Percentiles rank a stretch among this genome's conserved stretches.
These are phyloP conservation scores for Amanita molliuscula DNA, from an alignment of 768 basidiomycete species.

Conservation along the genomic window DNA sequence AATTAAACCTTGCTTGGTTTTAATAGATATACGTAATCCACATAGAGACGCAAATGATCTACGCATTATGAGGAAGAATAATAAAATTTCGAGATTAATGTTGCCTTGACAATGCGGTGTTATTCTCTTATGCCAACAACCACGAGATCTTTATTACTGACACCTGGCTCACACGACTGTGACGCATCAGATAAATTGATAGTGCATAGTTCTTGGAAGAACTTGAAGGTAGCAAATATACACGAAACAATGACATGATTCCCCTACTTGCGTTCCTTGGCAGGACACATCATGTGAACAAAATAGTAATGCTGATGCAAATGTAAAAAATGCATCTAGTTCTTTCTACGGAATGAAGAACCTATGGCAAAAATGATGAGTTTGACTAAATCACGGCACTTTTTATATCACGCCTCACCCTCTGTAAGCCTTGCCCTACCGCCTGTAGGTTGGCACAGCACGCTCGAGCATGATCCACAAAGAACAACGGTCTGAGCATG, in stretches of 20 bases:
- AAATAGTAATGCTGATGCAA: slow-evolving; percentile 6
- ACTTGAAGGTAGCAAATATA: neutral
- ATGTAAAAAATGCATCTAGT: slow-evolving; percentile 31
- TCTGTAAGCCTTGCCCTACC: slow-evolving; percentile 97
- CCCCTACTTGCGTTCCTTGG: neutral
- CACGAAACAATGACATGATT: slow-evolving; percentile 1
- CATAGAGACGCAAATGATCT: neutral
- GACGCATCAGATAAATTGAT: neutral
- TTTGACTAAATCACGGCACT: slow-evolving; percentile 5
- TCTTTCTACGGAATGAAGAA: slow-evolving; percentile 97
- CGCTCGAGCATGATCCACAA: slow-evolving; percentile 86
- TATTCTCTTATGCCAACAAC: neutral
- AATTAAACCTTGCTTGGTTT: slow-evolving; percentile 1
- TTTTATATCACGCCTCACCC: slow-evolving; percentile 44
- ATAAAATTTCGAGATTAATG: neutral
- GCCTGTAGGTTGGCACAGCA: slow-evolving; percentile 97
- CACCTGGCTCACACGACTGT: neutral
- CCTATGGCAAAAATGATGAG: slow-evolving; percentile 33
- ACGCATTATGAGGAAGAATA: neutral
- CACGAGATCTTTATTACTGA: neutral
- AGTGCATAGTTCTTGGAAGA: neutral
- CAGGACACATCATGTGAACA: neutral
- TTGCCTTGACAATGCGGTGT: neutral
- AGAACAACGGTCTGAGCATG: slow-evolving; percentile 97
- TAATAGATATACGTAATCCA: neutral